These are phyloP conservation scores for Phytopythium aichiense DNA, from an alignment of 352 stramenopile genomes.

Conservation along the genomic window DNA sequence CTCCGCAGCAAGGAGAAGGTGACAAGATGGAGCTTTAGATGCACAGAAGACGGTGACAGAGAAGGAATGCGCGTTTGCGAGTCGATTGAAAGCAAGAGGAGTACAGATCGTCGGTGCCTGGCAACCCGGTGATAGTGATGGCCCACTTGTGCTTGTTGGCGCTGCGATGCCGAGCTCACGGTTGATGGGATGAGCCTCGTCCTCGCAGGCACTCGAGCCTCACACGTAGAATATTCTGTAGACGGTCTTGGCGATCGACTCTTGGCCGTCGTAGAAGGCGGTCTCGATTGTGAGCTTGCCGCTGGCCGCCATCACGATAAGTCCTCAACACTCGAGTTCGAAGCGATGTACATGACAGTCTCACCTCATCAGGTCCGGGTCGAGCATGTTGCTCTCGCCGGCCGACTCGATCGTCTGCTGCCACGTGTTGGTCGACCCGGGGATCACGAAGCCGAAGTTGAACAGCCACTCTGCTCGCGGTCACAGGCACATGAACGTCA, in stretches of 20 bases:
- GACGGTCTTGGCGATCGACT: constrained; percentile 87
- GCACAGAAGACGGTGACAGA: not conserved
- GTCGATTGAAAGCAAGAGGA: not conserved
- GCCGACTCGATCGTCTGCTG: constrained; percentile 94
- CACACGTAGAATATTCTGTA: constrained; percentile 94
- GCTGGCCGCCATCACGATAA: constrained; percentile 16
- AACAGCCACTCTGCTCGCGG: constrained; percentile 89
- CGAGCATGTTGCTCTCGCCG: constrained; percentile 85
- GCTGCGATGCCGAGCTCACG: not conserved
- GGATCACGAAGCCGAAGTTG: constrained; percentile 95
- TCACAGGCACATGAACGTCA: not conserved
- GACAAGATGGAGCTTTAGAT: constrained; percentile 31
- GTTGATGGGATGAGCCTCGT: not conserved
- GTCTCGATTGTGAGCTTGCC: constrained; percentile 95
- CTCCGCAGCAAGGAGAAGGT: constrained; percentile 14
- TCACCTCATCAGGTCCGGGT: constrained; percentile 79
- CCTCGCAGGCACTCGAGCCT: not conserved
- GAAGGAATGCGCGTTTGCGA: not conserved
- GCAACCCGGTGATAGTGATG: not conserved
- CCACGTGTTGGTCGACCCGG: constrained; percentile 93
- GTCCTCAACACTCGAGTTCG: not conserved
- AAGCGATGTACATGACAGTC: not conserved
- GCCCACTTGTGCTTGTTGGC: not conserved
- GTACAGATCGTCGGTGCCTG: not conserved
- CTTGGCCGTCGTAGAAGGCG: constrained; percentile 91